Evolutionary conservation across 495 filamentous ascomycete genomes (phyloP).

Genomic region (Cercophora samala): DNA sequence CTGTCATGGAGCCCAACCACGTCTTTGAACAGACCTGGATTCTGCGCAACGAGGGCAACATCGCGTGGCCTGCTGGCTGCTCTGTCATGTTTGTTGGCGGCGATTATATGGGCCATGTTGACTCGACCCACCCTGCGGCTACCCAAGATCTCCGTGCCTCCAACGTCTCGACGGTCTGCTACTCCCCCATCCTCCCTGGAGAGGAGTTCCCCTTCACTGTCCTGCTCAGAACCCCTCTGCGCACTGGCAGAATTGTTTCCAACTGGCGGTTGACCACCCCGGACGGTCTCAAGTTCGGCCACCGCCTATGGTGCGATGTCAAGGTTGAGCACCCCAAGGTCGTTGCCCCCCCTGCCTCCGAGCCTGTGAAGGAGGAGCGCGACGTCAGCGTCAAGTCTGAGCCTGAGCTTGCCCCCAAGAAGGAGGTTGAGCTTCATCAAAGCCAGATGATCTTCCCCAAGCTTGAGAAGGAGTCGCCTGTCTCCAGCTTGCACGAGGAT

Average conservation of each 20-base stretch:
- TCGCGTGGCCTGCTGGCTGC: conserved; percentile 82
- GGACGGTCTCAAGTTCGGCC: conserved; percentile 80
- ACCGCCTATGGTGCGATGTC: conserved; percentile 93
- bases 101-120: conserved; percentile 90
- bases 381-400: conserved; percentile 22
- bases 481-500: conserved; percentile 69
- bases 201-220: conserved; percentile 79
- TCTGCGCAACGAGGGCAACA: conserved; percentile 76
- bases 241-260: conserved; percentile 73
- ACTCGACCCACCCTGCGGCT: conserved; percentile 70
- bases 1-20: conserved; percentile 60
- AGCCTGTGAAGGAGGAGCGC: conserved; percentile 21
- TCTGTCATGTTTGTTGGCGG: conserved; percentile 88
- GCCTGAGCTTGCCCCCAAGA: conserved; percentile 12
- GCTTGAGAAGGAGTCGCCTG: conserved; percentile 90
- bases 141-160: conserved; percentile 66
- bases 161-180: conserved; percentile 76
- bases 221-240: conserved; percentile 70
- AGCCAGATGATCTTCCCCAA: conserved; percentile 96
- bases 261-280: conserved; percentile 92
- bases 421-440: conserved; percentile 25
- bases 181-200: conserved; percentile 63
- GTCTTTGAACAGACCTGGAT: conserved; percentile 91
- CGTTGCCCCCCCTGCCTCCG: conserved; percentile 8
- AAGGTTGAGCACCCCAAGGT: conserved; percentile 51